A percentile compares a stretch with the other conserved stretches of the same genome.
These are phyloP conservation scores for Stereum hirsutum DNA, from an alignment of 1,284 basidiomycete species.

Conservation along the genomic window DNA sequence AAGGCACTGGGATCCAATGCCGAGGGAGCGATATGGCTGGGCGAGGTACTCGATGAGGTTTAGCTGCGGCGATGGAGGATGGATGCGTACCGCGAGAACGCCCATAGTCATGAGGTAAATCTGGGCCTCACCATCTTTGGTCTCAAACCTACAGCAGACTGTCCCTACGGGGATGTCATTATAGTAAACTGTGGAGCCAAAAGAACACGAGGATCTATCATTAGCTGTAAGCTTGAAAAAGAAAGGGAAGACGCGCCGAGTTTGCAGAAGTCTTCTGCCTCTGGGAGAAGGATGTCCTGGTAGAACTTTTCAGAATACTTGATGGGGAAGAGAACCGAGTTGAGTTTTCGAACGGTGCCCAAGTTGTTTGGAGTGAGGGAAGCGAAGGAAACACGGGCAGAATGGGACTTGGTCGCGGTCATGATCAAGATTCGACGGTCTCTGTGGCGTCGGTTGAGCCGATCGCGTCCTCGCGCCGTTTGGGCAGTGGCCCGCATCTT, in stretches of 20 bases:
- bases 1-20: conserved; percentile 60
- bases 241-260: conserved; percentile 38
- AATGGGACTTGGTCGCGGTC: conserved; percentile 21
- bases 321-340: conserved; percentile 73
- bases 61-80: conserved; percentile 8
- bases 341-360: conserved; percentile 67
- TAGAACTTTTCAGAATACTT: conserved; percentile 81
- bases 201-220: conserved; percentile 1
- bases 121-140: conserved; percentile 41
- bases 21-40: conserved; percentile 71
- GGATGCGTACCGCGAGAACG: conserved; percentile 53
- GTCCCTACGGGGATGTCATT: conserved; percentile 81
- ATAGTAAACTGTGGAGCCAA: conserved; percentile 56
- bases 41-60: background rate
- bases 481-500: no score
- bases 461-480: no score
- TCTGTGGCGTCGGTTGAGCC: no score
- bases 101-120: conserved; percentile 84
- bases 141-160: conserved; percentile 72
- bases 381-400: conserved; percentile 55
- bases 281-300: conserved; percentile 56
- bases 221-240: background rate
- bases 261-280: conserved; percentile 74
- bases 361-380: conserved; percentile 72
- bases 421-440: no score